Conservation (phyloP, 139 green algal species). For the Monoraphidium neglectum region DNA sequence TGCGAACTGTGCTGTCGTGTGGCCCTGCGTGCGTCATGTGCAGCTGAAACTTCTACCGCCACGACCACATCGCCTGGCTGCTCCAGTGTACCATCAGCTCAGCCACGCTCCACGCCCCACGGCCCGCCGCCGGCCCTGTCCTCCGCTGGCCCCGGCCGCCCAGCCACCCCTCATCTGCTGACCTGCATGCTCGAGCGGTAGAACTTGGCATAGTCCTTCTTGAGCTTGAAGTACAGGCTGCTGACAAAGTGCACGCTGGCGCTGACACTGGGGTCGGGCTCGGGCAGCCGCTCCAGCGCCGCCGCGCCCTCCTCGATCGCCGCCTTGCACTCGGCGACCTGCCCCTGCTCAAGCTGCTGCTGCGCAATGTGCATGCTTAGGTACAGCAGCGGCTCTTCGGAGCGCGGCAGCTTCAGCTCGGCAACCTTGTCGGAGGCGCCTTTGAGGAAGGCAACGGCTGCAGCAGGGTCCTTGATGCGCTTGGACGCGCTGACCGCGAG, state of each 20-base stretch:
- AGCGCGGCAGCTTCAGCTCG: constrained; percentile 66
- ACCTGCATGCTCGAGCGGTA: constrained; percentile 61
- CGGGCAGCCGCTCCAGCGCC: constrained; percentile 60
- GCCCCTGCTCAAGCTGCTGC: constrained; percentile 67
- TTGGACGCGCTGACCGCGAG: constrained; percentile 63
- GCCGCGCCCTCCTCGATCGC: constrained; percentile 75
- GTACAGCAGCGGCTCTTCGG: constrained; percentile 87
- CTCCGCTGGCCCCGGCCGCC: background rate
- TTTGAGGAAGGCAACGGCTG: constrained; percentile 66
- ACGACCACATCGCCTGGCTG: background rate
- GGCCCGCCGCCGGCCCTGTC: background rate
- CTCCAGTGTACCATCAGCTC: background rate
- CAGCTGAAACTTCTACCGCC: no score
- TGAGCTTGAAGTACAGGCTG: constrained; percentile 84
- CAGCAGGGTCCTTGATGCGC: constrained; percentile 16
- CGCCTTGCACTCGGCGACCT: constrained; percentile 51
- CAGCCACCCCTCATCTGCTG: background rate
- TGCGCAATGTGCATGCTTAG: constrained; percentile 91
- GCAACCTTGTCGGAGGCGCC: constrained; percentile 65
- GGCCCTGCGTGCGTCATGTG: no score
- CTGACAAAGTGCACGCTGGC: constrained; percentile 76
- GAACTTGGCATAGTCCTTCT: constrained; percentile 90
- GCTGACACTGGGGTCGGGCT: constrained; percentile 86
- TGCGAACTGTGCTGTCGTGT: no score
- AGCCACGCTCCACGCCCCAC: background rate